These are phyloP conservation scores for Akanthomyces lecanii DNA, from an alignment of 2,329 filamentous ascomycete species.

Conservation along the genomic window DNA sequence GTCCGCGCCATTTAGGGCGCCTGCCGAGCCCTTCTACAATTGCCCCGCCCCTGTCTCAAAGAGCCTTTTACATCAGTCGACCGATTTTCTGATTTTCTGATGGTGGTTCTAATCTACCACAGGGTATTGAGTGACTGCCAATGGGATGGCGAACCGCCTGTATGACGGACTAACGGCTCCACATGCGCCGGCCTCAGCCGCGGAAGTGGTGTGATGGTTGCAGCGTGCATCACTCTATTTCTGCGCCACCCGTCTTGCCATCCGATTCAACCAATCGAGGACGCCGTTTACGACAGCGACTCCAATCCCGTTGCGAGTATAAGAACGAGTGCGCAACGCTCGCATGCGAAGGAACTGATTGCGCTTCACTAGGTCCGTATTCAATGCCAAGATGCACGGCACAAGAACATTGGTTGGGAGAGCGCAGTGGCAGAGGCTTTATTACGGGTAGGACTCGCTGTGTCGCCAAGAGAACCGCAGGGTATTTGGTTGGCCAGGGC, in stretches of 20 bases:
- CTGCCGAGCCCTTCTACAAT: too few species aligned
- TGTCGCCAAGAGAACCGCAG: neutral
- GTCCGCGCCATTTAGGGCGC: too few species aligned
- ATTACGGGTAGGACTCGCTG: too few species aligned
- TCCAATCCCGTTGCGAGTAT: neutral
- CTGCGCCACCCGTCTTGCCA: too few species aligned
- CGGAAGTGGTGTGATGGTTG: constrained; percentile 6
- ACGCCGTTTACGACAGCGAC: neutral
- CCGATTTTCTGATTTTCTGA: too few species aligned
- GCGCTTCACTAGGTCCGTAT: neutral
- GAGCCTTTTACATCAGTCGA: neutral
- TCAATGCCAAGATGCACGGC: neutral
- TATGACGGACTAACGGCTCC: neutral
- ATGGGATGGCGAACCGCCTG: neutral
- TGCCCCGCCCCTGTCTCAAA: too few species aligned
- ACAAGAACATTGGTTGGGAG: neutral
- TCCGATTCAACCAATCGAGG: neutral
- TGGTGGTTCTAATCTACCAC: neutral
- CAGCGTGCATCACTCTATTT: neutral
- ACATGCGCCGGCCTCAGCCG: neutral
- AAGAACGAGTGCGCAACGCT: neutral
- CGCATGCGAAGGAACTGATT: neutral
- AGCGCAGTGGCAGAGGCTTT: neutral
- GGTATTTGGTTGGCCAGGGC: too few species aligned
- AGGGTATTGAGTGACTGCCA: neutral